These are phyloP conservation scores for Blastobotrys attinorum DNA, from an alignment of 805 yeast species.

Conservation along the genomic window DNA sequence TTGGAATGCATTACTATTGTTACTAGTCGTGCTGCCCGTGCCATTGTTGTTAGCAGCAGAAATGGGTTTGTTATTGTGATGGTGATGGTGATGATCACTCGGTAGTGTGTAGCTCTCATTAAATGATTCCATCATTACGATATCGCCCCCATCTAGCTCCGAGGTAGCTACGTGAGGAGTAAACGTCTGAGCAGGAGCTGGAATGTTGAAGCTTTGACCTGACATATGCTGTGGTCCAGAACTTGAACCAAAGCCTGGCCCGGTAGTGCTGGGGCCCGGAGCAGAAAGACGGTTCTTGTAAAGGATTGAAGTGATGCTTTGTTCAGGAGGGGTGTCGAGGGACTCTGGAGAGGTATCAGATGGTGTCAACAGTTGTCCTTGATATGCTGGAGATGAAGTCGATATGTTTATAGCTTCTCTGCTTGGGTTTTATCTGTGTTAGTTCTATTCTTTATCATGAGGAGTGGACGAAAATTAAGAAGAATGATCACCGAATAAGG, in stretches of 20 bases:
- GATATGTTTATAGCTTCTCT: background rate
- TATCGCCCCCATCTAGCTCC: background rate
- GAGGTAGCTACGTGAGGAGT: background rate
- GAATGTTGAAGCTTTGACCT: background rate
- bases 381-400: background rate
- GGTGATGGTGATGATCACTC: no score
- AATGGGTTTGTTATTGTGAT: background rate
- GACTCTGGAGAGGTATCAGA: constrained; percentile 15
- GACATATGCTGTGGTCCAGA: background rate
- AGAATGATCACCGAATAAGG: no score
- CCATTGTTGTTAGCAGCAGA: background rate
- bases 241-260: no score
- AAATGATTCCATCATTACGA: background rate
- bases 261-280: no score
- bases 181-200: background rate
- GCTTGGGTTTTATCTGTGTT: no score
- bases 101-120: no score
- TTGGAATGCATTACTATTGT: constrained; percentile 21
- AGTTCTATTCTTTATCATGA: no score
- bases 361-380: constrained; percentile 12
- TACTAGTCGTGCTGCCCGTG: background rate
- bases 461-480: no score
- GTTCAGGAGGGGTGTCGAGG: constrained; percentile 6
- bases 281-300: no score
- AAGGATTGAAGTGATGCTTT: background rate